Base-by-base conservation (phyloP, 2,329 filamentous ascomycete genomes). In the Penicillium sp. region DNA sequence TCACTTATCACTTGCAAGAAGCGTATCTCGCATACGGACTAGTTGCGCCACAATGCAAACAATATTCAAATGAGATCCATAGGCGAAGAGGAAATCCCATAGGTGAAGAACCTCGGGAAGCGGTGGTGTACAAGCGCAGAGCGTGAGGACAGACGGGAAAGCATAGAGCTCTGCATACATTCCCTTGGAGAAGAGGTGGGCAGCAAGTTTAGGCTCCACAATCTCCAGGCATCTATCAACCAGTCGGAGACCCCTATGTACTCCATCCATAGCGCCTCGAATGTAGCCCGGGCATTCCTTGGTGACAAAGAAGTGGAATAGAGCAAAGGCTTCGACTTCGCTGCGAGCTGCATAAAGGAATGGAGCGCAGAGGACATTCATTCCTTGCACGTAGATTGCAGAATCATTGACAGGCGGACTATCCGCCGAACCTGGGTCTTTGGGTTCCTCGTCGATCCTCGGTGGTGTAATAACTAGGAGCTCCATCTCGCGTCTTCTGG, bases 11-110 rank as follows among this genome's bases (percentile, higher is more conserved):
- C 89, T 96, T 54, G 86, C 86, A 64, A 99, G 77, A 51, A 99
- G 87, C 58, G 90, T 86, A 54, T 92, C 88, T 56, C 92, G 82
- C 76, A 97, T 90, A 67, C 96, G 84, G 47, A 97, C 88, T 50
- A 99, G 79, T 75, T 99, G 94, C 14, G 93, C 93, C 15, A 97
- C 94, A 61, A 99, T 97, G 72, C 94, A 97, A 22, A 99, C 77
- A 53, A 99, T 90, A 69, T 99, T 99, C 58, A 99, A 75, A 73
- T 99, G 94, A 33, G 92, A 87, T 0, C 94, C 94, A 65, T 97
- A 99, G 0, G 94, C 93, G 69, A 99, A 96, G 22, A 99, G 76
- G 66, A 99, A 99, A 72, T 99, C 94, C 94, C 94, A 99, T 2
- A 99, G 82, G 59, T 89, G 85, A 53, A 99, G 76, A 0, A 99